Conservation (phyloP, 805 yeast genomes). For the Candida sphagnicola region DNA sequence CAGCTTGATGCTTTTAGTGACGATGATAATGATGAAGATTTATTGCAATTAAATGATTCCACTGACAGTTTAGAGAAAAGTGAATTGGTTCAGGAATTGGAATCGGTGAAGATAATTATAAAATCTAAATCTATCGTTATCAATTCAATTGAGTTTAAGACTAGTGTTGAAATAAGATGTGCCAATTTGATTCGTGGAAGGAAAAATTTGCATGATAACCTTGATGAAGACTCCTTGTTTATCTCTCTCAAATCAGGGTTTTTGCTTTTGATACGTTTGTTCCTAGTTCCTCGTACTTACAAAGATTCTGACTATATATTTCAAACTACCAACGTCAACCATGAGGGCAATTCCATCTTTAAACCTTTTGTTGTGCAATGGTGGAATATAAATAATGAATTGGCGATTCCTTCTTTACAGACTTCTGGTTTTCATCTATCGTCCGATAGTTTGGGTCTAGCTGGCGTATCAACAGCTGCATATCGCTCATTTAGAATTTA, state of each 20-base stretch:
- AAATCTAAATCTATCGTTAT: conserved; percentile 29
- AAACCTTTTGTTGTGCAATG: conserved; percentile 48
- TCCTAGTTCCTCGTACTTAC: conserved; percentile 27
- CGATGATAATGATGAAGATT: conserved; percentile 29
- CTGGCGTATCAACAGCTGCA: conserved; percentile 35
- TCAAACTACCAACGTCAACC: conserved; percentile 8
- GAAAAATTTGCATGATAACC: conserved; percentile 8
- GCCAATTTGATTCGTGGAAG: conserved; percentile 24
- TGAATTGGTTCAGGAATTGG: neutral
- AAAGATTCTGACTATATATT: conserved; percentile 19
- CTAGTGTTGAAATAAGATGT: conserved; percentile 29
- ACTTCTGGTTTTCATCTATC: conserved; percentile 25
- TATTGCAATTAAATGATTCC: conserved; percentile 10
- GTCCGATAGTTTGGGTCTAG: conserved; percentile 35
- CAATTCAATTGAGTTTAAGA: conserved; percentile 24
- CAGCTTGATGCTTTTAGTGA: conserved; percentile 36
- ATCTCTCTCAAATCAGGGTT: conserved; percentile 39
- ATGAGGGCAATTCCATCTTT: conserved; percentile 17
- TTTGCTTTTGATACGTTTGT: conserved; percentile 36
- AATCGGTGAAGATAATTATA: conserved; percentile 23
- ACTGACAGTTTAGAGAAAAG: neutral
- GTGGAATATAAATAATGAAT: conserved; percentile 32
- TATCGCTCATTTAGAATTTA: conserved; percentile 35
- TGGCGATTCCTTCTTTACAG: conserved; percentile 11
- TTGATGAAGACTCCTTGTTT: conserved; percentile 36